Percentiles rank a stretch among this genome's conserved stretches.
Evolutionary conservation across 306 rosid genomes (phyloP).

Genomic region (Cucumis hystrix): DNA sequence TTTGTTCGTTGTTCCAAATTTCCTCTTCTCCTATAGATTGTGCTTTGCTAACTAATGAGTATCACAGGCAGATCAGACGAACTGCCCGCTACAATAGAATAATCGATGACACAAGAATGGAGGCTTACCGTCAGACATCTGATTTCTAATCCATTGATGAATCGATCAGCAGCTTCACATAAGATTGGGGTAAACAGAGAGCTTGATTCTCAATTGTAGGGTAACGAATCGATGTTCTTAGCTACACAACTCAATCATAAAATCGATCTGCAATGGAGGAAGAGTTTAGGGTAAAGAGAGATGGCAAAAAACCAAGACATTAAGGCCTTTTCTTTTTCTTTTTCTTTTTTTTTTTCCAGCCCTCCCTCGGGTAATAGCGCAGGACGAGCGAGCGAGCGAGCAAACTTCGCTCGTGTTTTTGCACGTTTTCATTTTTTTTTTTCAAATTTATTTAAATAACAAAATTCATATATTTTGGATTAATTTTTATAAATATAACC

Average conservation of each 20-base stretch:
- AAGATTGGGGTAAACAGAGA: not conserved
- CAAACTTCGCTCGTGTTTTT: not conserved
- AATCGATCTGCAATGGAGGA: not conserved
- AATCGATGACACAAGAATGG: not conserved
- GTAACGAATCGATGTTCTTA: not conserved
- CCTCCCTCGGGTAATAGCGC: not conserved
- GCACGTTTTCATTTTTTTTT: not conserved
- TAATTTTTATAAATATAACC: no score
- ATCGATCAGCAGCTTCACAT: not conserved
- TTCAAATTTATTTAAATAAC: not conserved
- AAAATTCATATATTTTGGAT: not conserved
- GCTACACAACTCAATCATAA: not conserved
- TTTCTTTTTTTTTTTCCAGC: not conserved
- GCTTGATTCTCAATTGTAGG: not conserved
- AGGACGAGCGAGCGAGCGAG: not conserved
- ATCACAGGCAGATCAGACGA: not conserved
- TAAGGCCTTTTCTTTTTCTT: not conserved
- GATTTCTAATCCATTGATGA: not conserved
- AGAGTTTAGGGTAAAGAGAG: not conserved
- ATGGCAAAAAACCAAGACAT: not conserved
- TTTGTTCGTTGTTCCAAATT: not conserved
- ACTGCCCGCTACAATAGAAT: not conserved
- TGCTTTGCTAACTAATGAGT: not conserved
- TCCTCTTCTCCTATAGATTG: not conserved
- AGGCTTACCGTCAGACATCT: slow-evolving; percentile 2